Base-by-base conservation (phyloP, 2,329 filamentous ascomycete species). In the Nemania abortiva region DNA sequence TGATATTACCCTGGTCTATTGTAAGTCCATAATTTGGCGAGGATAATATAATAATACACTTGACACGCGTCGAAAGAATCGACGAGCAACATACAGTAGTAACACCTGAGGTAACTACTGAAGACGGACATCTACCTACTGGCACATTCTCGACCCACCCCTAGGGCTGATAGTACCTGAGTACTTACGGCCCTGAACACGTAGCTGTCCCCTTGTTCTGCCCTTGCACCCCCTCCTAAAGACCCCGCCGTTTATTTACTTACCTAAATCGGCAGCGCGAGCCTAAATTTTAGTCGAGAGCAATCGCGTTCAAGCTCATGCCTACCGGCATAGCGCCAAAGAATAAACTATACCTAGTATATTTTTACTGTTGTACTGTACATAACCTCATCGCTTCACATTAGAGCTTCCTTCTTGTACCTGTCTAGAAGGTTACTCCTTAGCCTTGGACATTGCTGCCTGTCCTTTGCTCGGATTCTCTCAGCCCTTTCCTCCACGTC, bases 161-260 rank as follows among this genome's bases (percentile, higher is more conserved):
- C 18, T 69, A 69, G 56, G 66, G 66, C 66, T 65, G 62, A 65
- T 57, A 27, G 24, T 27, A 27, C 24, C 24, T 27, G 24, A 27
- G 24, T 27, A n/a, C n/a, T n/a, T n/a, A 24, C 52, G 20, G 27
- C 11, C 7, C 34, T n/a, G n/a, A 34, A 6, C 42, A 50, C 2
- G 31, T 22, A 53, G n/a, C 5, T 29, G 2, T 37, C 6, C 42
- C 24, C 24, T 27, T 24, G 29, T 15, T 1, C 52, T 11, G 15
- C 27, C 7, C 57, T 9, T 4, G 7, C 29, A 4, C 42, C 27
- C n/a, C 54, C 18, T 47, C 24, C 6, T 27, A 27, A 11, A 45
- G 37, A 49, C 66, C 66, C 66, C 66, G 31, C 57, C 54, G 31
- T 55, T 45, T 54, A 55, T 61, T 63, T 65, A 50, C 56, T 31